Percentiles rank a stretch among this genome's conserved stretches.
These are phyloP conservation scores for Xylona heveae DNA, from an alignment of 495 filamentous ascomycete genomes.

Conservation along the genomic window DNA sequence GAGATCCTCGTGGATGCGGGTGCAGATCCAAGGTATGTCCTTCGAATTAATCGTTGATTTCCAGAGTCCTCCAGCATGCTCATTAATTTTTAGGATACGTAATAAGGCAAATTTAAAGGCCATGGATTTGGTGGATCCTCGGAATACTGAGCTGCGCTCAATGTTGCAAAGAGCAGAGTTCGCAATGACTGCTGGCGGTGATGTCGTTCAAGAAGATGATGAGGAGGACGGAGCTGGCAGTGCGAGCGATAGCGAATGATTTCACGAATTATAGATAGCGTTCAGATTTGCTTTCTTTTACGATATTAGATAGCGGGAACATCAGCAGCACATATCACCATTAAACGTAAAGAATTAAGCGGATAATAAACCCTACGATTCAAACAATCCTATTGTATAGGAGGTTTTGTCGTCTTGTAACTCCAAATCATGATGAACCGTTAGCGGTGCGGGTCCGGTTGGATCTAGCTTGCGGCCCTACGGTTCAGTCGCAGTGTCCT, in stretches of 20 bases:
- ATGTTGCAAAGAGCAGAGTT: constrained; percentile 59
- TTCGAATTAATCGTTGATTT: too few relatives aligned
- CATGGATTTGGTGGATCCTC: constrained; percentile 46
- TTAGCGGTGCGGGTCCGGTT: too few relatives aligned
- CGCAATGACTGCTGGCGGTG: constrained; percentile 4
- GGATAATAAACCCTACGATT: too few relatives aligned
- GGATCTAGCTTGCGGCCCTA: too few relatives aligned
- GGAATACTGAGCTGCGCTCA: constrained; percentile 44
- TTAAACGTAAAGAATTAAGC: too few relatives aligned
- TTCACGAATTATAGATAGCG: background rate
- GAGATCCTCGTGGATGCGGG: constrained; percentile 90
- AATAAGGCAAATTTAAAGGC: constrained; percentile 55
- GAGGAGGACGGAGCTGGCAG: constrained; percentile 12
- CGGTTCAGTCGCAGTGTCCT: too few relatives aligned
- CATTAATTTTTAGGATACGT: constrained; percentile 31
- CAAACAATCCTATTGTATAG: too few relatives aligned
- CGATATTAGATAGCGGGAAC: too few relatives aligned
- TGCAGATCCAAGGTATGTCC: constrained; percentile 38
- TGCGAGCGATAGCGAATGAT: constrained; percentile 12
- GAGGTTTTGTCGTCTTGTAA: too few relatives aligned
- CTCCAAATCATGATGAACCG: too few relatives aligned
- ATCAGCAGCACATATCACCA: too few relatives aligned
- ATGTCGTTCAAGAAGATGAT: constrained; percentile 10
- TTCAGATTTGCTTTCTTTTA: background rate
- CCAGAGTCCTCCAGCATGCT: too few relatives aligned